Evolutionary conservation across 1,284 basidiomycete genomes (phyloP), one percentile per base, ranked within the genome.

Genomic region (Meripilus lineatus): DNA sequence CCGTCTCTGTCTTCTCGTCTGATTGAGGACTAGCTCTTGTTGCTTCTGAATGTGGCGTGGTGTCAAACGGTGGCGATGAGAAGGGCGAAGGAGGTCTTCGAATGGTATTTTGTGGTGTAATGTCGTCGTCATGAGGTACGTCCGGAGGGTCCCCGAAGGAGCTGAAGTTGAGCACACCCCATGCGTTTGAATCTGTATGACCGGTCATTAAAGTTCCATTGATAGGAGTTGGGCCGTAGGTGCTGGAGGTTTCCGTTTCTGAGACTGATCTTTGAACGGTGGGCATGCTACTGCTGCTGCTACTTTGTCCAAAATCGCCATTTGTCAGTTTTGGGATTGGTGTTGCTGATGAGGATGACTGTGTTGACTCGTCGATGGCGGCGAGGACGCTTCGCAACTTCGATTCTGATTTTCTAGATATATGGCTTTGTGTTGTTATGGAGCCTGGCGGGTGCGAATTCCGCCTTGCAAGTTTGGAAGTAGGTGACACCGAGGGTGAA

Each of bases 361-460:
- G n/a, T n/a, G n/a, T n/a, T n/a, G n/a, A 60, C 62, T 87, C 85
- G 49, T 82, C 79, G 48, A 88, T 79, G 14, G 76, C 72, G 32
- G 81, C 63, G 18, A 88, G 67, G 20, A 82, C 75, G 45, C 70
- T 79, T 33, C 81, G 79, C 32, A 86, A 69, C 58, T 83, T 86
- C 11, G 80, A 80, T 53, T 84, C 83, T 11, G 75, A 67, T 61
- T 81, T 82, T 44, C 77, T 74, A 25, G 68, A 46, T 38, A 58
- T 62, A 36, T 70, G 62, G 30, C n/a, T n/a, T n/a, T n/a, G n/a
- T n/a, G 63, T 54, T 17, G 68, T 58, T 15, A 61, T 57, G 4
- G 64, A 55, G 15, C 69, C 59, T n/a, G 61, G 57, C n/a, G 78
- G 74, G 26, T 70, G 66, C 1, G 76, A 74, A 56, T 76, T 71